These are phyloP conservation scores for Carex sylvatica DNA, from an alignment of 202 grass and related monocot genomes.

Conservation along the genomic window DNA sequence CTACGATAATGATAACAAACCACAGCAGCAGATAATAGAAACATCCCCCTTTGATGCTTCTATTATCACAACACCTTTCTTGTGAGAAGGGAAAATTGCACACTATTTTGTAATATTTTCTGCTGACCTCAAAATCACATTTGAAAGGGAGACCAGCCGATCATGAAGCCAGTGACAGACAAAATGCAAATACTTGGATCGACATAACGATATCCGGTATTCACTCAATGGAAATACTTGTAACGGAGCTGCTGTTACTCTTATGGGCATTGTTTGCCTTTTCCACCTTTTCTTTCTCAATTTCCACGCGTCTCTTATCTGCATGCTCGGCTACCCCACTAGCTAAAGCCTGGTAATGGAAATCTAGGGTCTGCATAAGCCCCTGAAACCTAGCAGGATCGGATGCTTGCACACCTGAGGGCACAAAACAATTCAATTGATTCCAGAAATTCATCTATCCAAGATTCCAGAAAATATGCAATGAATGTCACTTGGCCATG, in stretches of 20 bases:
- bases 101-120: neutral
- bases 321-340: constrained; percentile 76
- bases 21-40: constrained; percentile 7
- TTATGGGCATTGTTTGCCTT: constrained; percentile 33
- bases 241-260: neutral
- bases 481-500: neutral
- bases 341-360: constrained; percentile 72
- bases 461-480: neutral
- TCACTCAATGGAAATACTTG: neutral
- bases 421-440: neutral
- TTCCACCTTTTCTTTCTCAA: constrained; percentile 76
- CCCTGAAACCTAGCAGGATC: constrained; percentile 61
- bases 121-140: constrained; percentile 14
- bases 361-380: constrained; percentile 79
- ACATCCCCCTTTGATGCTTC: constrained; percentile 25
- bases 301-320: constrained; percentile 64
- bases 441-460: neutral
- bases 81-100: constrained; percentile 19
- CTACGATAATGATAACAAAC: constrained; percentile 26
- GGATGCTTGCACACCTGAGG: constrained; percentile 61
- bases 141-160: constrained; percentile 25
- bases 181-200: constrained; percentile 12
- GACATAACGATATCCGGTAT: neutral
- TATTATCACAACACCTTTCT: constrained; percentile 19
- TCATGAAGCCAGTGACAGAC: constrained; percentile 28